Percentiles rank a stretch among this genome's conserved stretches.
Conservation (phyloP, 225 moss, liverwort and hornwort genomes). For the Ulota crispa region DNA sequence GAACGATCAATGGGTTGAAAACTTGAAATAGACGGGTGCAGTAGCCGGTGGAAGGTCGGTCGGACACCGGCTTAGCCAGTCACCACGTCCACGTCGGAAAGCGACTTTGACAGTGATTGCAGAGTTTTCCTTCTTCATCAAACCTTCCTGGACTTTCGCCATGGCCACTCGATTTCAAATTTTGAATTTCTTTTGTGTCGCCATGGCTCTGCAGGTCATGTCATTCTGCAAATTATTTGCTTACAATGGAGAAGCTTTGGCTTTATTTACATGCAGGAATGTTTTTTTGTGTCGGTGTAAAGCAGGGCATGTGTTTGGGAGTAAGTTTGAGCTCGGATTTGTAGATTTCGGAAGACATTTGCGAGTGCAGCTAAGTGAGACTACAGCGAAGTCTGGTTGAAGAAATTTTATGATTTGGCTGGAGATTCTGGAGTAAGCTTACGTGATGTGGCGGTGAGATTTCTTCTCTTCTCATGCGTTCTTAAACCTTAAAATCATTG, state of each 20-base stretch:
- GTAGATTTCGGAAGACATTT: not conserved
- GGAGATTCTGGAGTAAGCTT: not conserved
- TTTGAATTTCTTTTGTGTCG: not conserved
- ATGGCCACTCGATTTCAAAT: not conserved
- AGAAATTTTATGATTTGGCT: not conserved
- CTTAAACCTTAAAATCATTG: not conserved
- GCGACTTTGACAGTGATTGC: not conserved
- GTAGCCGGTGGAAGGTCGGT: not conserved
- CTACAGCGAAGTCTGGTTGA: not conserved
- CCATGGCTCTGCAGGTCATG: not conserved
- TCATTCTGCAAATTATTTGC: not conserved
- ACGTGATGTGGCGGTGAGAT: not conserved
- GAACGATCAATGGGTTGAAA: not conserved
- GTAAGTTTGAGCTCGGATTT: not conserved
- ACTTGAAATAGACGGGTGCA: not conserved
- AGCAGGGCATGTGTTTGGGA: not conserved
- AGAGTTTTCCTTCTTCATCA: not conserved
- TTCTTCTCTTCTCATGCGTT: not conserved
- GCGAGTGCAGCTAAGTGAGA: not conserved
- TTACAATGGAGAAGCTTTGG: not conserved
- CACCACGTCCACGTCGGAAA: not conserved
- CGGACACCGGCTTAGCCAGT: not conserved
- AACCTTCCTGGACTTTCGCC: conserved; percentile 6
- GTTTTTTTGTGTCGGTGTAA: not conserved
- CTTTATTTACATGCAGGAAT: not conserved